phyloP scores from a whole-genome alignment of 2,329 filamentous ascomycete genomes.

The Monascus ruber region DNA sequence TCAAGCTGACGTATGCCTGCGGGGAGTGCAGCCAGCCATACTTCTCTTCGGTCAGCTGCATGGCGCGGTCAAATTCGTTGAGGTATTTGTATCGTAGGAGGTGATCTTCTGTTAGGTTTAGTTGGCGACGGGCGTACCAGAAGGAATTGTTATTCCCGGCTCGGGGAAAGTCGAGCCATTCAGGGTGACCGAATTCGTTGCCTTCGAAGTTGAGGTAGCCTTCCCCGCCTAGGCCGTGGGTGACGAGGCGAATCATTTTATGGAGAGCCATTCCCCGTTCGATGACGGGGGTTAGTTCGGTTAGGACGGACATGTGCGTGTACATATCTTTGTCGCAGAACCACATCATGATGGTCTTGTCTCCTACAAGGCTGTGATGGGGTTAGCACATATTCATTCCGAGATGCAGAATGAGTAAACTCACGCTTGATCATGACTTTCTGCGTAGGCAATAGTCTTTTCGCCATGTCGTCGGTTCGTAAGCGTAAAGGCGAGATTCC shows the following conservation, averaged over 20 bases:
- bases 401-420: slow-evolving; percentile 24
- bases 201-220: slow-evolving; percentile 98
- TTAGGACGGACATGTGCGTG: slow-evolving; percentile 86
- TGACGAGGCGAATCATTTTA: slow-evolving; percentile 94
- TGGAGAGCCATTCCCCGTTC: slow-evolving; percentile 84
- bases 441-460: slow-evolving; percentile 95
- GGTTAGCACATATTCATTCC: not conserved
- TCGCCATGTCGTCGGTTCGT: slow-evolving; percentile 91
- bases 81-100: slow-evolving; percentile 82
- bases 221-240: slow-evolving; percentile 83
- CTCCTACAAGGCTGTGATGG: slow-evolving; percentile 65
- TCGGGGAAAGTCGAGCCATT: slow-evolving; percentile 97
- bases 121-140: slow-evolving; percentile 85
- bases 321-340: slow-evolving; percentile 96
- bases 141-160: slow-evolving; percentile 87
- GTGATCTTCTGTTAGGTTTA: slow-evolving; percentile 79
- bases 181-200: slow-evolving; percentile 96
- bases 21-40: slow-evolving; percentile 80
- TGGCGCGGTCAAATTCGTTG: slow-evolving; percentile 84
- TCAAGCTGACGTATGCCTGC: slow-evolving; percentile 86
- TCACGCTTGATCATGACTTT: slow-evolving; percentile 95
- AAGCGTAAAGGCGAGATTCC: slow-evolving; percentile 70
- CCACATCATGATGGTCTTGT: slow-evolving; percentile 97
- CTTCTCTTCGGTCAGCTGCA: slow-evolving; percentile 79
- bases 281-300: slow-evolving; percentile 76